Conservation (phyloP, 192 early-diverging fungal species). For the Umbelopsis isabellina region DNA sequence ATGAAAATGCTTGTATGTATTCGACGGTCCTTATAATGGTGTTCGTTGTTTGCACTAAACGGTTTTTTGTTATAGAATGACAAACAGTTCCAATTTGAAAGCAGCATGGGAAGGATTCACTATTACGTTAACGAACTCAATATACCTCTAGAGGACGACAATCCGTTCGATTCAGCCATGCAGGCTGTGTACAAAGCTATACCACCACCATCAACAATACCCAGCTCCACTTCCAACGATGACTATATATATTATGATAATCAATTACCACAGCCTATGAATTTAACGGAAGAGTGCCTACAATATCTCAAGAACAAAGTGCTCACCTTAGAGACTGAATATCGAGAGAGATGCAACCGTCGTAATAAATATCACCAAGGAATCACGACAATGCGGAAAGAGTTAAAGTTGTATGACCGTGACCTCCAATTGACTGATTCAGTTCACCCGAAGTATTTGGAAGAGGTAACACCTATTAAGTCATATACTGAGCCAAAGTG, state of each 20-base stretch:
- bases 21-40: background rate
- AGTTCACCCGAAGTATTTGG: constrained; percentile 24
- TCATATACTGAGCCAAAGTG: background rate
- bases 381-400: constrained; percentile 34
- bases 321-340: constrained; percentile 37
- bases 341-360: constrained; percentile 40
- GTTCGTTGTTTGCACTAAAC: background rate
- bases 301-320: constrained; percentile 38
- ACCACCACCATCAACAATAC: constrained; percentile 13
- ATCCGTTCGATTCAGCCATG: constrained; percentile 31
- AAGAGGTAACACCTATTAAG: constrained; percentile 20
- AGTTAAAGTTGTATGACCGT: constrained; percentile 26
- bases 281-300: constrained; percentile 44
- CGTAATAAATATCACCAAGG: constrained; percentile 29
- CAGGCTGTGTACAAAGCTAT: constrained; percentile 14
- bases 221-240: background rate
- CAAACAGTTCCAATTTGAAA: constrained; percentile 24
- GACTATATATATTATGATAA: constrained; percentile 25
- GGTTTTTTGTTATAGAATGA: background rate
- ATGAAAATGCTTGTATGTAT: constrained; percentile 1
- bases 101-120: constrained; percentile 24
- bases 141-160: background rate
- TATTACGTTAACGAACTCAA: constrained; percentile 30
- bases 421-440: constrained; percentile 2
- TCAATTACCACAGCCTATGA: constrained; percentile 42